These are phyloP conservation scores for Physcomitrellopsis africana DNA, from an alignment of 225 moss, liverwort and hornwort species.

Conservation along the genomic window DNA sequence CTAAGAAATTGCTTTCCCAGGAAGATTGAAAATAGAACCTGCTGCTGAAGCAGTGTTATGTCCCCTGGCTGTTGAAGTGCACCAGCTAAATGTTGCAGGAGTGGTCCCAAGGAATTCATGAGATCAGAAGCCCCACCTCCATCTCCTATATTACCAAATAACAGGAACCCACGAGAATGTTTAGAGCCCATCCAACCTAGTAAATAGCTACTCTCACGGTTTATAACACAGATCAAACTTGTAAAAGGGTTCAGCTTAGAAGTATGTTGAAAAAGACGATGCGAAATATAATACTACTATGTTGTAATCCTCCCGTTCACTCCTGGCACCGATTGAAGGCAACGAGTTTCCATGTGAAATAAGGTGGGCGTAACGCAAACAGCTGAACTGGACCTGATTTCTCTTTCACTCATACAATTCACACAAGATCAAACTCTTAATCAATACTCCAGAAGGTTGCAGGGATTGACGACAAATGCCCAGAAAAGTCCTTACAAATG, in stretches of 20 bases:
- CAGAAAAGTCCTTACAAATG: background rate
- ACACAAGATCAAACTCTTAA: background rate
- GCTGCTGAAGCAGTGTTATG: constrained; percentile 44
- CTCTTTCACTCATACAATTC: no score
- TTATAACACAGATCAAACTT: no score
- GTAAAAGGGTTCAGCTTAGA: no score
- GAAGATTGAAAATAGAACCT: constrained; percentile 48
- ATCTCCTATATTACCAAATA: constrained; percentile 29
- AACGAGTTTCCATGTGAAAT: no score
- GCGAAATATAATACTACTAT: no score
- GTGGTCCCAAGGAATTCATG: constrained; percentile 74
- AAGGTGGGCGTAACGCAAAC: no score
- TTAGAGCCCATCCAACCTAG: background rate
- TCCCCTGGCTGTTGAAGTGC: constrained; percentile 62
- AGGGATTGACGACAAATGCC: background rate
- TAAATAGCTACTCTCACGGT: no score
- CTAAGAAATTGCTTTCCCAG: background rate
- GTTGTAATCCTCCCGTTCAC: no score
- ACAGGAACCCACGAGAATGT: constrained; percentile 7
- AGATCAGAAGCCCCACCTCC: constrained; percentile 25
- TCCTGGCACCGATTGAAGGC: no score
- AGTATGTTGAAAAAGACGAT: no score
- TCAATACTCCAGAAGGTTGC: background rate
- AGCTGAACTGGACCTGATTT: no score
- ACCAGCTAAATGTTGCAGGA: constrained; percentile 82